These are phyloP conservation scores for Cytospora chrysosperma DNA, from an alignment of 2,329 filamentous ascomycete species.

Conservation along the genomic window DNA sequence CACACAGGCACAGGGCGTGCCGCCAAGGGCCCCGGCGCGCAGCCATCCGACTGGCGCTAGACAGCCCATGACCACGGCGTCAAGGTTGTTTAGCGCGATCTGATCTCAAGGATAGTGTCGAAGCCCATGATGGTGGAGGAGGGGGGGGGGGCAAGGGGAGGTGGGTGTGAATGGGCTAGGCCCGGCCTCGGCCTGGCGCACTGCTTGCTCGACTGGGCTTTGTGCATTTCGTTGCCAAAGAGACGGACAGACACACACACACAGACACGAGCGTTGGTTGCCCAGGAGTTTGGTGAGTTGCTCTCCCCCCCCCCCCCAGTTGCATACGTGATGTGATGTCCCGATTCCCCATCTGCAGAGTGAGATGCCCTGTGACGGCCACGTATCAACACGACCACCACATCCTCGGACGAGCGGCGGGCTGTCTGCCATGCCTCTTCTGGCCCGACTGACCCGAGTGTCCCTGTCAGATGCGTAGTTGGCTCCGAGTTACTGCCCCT, in stretches of 20 bases:
- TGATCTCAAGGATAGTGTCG: not conserved
- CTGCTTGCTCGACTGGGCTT: not conserved
- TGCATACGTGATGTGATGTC: not conserved
- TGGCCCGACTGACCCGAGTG: too few species aligned
- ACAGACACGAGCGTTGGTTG: too few species aligned
- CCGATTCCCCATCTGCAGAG: not conserved
- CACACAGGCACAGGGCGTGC: constrained; percentile 5
- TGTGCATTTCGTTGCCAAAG: not conserved
- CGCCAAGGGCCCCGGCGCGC: constrained; percentile 3
- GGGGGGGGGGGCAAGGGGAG: not conserved
- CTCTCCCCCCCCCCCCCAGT: not conserved
- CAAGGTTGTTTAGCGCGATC: constrained; percentile 2
- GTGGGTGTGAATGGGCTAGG: too few species aligned
- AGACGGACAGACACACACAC: too few species aligned
- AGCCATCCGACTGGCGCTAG: constrained; percentile 2
- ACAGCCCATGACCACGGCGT: not conserved
- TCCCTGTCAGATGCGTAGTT: too few species aligned
- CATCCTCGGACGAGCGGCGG: not conserved
- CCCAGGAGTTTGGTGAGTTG: too few species aligned
- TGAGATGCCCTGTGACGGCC: not conserved
- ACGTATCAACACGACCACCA: not conserved
- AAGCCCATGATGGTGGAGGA: not conserved
- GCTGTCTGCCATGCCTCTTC: not conserved
- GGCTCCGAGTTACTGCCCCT: too few species aligned
- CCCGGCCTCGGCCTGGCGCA: not conserved